Conservation (phyloP, 179 eudicot genomes). For the Camellia oleifera region DNA sequence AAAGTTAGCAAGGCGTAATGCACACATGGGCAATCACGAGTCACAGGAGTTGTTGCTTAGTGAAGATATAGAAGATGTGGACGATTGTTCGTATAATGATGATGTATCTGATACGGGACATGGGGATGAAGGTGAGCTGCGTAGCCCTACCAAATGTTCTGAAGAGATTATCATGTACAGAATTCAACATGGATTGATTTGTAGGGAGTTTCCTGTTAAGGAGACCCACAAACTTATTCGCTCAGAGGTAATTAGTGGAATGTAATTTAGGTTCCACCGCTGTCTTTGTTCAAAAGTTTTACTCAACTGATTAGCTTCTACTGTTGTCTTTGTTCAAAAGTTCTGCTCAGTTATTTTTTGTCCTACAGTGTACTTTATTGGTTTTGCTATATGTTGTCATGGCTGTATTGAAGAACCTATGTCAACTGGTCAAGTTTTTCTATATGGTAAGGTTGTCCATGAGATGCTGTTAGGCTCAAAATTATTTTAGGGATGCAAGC, state of each 20-base stretch:
- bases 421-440: not conserved
- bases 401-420: not conserved
- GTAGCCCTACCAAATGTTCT: conserved; percentile 56
- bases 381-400: not conserved
- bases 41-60: conserved; percentile 56
- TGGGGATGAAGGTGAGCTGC: conserved; percentile 47
- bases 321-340: not conserved
- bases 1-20: conserved; percentile 32
- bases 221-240: conserved; percentile 71
- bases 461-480: too few species aligned
- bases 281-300: not conserved
- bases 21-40: conserved; percentile 28
- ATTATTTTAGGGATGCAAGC: not conserved
- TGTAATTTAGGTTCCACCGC: not conserved
- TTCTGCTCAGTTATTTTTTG: not conserved
- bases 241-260: conserved; percentile 57
- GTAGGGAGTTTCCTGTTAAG: conserved; percentile 82
- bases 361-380: not conserved
- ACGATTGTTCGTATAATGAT: conserved; percentile 44
- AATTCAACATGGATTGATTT: conserved; percentile 62
- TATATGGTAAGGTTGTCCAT: too few species aligned
- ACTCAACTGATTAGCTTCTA: not conserved
- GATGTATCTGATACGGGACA: conserved; percentile 54
- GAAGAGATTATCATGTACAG: conserved; percentile 69
- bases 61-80: conserved; percentile 42